These are phyloP conservation scores for Purshia tridentata DNA, from an alignment of 306 rosid species.

Conservation along the genomic window DNA sequence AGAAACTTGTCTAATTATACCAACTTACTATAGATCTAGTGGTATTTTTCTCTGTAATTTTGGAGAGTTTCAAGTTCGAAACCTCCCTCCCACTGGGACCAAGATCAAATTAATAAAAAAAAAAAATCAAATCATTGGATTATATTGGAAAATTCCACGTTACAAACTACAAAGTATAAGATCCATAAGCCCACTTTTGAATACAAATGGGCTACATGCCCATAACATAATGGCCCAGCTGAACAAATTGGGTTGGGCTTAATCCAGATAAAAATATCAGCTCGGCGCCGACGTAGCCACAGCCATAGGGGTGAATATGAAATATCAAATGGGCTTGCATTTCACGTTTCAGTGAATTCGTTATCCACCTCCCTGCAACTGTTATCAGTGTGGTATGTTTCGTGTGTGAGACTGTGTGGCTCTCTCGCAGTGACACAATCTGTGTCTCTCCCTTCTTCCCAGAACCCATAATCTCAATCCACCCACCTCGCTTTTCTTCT, in stretches of 20 bases:
- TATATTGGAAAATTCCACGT: too few species aligned
- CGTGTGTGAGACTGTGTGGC: slow-evolving; percentile 1
- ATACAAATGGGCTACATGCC: neutral
- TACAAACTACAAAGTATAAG: neutral
- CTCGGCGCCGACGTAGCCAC: neutral
- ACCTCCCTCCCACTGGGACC: too few species aligned
- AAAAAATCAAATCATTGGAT: too few species aligned
- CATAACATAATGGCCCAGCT: neutral
- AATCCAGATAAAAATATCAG: neutral
- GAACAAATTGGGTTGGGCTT: too few species aligned
- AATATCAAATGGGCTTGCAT: neutral
- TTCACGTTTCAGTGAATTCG: neutral
- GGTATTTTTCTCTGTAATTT: too few species aligned
- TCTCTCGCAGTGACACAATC: neutral
- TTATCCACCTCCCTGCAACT: slow-evolving; percentile 15
- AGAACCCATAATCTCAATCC: neutral
- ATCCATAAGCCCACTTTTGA: neutral
- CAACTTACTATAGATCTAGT: too few species aligned
- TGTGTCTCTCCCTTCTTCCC: neutral
- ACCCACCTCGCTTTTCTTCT: neutral
- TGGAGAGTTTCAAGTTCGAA: too few species aligned
- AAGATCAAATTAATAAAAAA: too few species aligned
- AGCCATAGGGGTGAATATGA: neutral
- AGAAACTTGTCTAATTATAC: too few species aligned
- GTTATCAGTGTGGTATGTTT: neutral